Base-by-base conservation (phyloP, 2,329 filamentous ascomycete species). In the Pseudogymnoascus verrucosus region DNA sequence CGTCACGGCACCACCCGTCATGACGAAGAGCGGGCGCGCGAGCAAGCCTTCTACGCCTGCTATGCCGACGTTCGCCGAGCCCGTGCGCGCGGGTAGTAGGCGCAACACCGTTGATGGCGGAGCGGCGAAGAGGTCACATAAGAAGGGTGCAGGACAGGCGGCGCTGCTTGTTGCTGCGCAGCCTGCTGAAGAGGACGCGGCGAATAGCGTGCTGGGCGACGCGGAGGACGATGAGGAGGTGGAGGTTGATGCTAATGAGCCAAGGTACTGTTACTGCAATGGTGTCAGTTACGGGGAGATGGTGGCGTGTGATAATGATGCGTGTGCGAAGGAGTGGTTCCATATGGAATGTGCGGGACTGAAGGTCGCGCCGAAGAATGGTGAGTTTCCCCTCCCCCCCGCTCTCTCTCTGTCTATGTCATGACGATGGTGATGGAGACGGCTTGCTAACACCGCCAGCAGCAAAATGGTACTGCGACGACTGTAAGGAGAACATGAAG, bases 241-340 rank as follows among this genome's bases (percentile, higher is more conserved):
- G 6, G 85, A 89, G 37, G 79, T 81, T 39, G 87, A 89, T 65
- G 84, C 82, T 3, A 85, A 89, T 67, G 89, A 93, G 72, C 88
- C 86, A 39, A 80, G 85, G 12, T 93, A 93, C 74, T 91, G 90
- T 74, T 90, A 90, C 76, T 92, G 90, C 74, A 89, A 91, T 69
- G 84, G 87, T 59, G 86, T 91, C 63, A 91, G 89, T 70, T 93
- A 91, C 71, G 89, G 90, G 19, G 89, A 91, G 76, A 93, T 93
- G 90, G 89, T 93, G 47, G 90, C 88, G 2, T 93, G 89, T 71
- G 90, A 93, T 73, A 86, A 85, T 6, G 83, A 88, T 65, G 83
- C 84, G 60, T 93, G 90, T 75, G 82, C 84, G 68, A 82, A 85
- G 66, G 89, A 93, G 75, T 93, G 90, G 90, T 93, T 93, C 78